Evolutionary conservation across 441 rosid genomes (phyloP), one percentile per base, ranked within the genome.

Genomic region (Dalechampia spathulata): DNA sequence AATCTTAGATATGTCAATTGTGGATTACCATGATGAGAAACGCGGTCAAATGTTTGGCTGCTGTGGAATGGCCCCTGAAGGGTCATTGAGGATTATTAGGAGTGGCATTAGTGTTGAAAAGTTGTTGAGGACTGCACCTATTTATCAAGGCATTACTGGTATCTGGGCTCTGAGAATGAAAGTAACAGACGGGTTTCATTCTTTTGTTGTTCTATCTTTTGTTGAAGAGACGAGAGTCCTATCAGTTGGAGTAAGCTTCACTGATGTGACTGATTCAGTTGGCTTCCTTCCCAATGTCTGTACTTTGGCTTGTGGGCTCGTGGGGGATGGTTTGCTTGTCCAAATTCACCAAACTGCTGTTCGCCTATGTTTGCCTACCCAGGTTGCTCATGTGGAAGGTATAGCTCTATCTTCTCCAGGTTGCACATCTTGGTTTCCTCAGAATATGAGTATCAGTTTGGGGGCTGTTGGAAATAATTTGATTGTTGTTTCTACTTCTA

Each of bases 181-280:
- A 78, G 69, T 73, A 64, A 59, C 64, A 45, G 93, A 93, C 69
- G 55, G 67, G 47, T 85, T 81, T 67, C 95, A 93, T 78, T 93
- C 99, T 60, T 93, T 93, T 75, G 91, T 93, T 62, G 93, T 87
- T 23, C 71, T 93, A 48, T 87, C 99, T 41, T 93, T 93, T 81
- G 95, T 93, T 61, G 99, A 90, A 73, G 97, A 93, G 83, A 90
- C 96, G 37, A 90, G 99, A 70, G 83, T 90, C 49, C 80, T 93
- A 32, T 85, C 95, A 44, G 99, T 93, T 59, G 99, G 99, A 58
- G 67, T 90, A 68, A 93, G 86, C 82, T 93, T 93, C 63, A 75
- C 79, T 57, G 99, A 93, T 78, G 93, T 90, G 63, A 93, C 96
- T 45, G 99, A 93, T 71, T 81, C 85, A 28, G 91, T 90, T 71